Evolutionary conservation across 805 yeast species (phyloP).

Genomic region (Vanderwaltozyma verrucispora): DNA sequence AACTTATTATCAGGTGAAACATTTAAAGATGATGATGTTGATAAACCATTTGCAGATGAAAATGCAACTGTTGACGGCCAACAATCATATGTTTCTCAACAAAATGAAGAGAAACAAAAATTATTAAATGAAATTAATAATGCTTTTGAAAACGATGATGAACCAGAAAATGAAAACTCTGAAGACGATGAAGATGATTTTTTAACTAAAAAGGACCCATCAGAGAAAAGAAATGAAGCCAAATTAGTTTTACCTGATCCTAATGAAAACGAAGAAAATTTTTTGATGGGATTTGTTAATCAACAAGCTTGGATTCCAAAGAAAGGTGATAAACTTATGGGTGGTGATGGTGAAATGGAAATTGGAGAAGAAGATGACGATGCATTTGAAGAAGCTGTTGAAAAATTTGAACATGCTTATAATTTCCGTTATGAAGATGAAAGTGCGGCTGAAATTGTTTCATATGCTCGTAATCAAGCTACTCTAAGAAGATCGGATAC

Average conservation of each 20-base stretch:
- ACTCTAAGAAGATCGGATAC: slow-evolving; percentile 76
- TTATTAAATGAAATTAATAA: slow-evolving; percentile 69
- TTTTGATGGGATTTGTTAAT: slow-evolving; percentile 61
- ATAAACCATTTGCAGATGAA: slow-evolving; percentile 31
- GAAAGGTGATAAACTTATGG: slow-evolving; percentile 46
- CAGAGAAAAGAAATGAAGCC: slow-evolving; percentile 19
- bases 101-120: slow-evolving; percentile 61
- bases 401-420: slow-evolving; percentile 82
- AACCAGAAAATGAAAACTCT: slow-evolving; percentile 25
- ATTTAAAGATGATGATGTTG: slow-evolving; percentile 42
- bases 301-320: slow-evolving; percentile 87
- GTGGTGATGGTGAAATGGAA: slow-evolving; percentile 35
- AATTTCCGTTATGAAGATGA: slow-evolving; percentile 94
- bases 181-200: slow-evolving; percentile 37
- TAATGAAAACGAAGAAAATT: slow-evolving; percentile 46
- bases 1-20: slow-evolving; percentile 61
- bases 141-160: slow-evolving; percentile 45
- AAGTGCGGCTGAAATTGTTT: slow-evolving; percentile 77
- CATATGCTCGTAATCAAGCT: slow-evolving; percentile 91
- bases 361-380: slow-evolving; percentile 63
- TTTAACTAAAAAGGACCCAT: slow-evolving; percentile 44
- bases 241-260: slow-evolving; percentile 52
- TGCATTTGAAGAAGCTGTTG: slow-evolving; percentile 87
- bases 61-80: slow-evolving; percentile 30
- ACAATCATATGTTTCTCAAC: slow-evolving; percentile 65